These are phyloP conservation scores for Aphanoascus verrucosus DNA, from an alignment of 2,329 filamentous ascomycete genomes.

Conservation along the genomic window DNA sequence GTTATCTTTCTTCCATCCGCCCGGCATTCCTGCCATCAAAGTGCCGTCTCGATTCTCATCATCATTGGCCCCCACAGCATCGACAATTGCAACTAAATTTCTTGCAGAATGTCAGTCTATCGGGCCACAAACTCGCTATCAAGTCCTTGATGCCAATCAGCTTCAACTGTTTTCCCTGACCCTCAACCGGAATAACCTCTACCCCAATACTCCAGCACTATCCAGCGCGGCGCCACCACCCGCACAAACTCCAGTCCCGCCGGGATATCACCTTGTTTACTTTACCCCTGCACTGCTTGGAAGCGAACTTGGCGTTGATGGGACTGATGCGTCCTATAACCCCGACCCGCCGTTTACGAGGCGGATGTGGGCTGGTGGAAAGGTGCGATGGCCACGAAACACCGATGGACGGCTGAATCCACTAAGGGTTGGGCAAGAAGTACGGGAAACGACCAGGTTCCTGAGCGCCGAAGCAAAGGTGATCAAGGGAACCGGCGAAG, in stretches of 20 bases:
- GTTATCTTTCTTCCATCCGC: background rate
- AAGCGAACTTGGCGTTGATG: slow-evolving; percentile 46
- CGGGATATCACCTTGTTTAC: slow-evolving; percentile 53
- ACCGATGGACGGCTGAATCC: slow-evolving; percentile 26
- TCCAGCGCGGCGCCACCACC: slow-evolving; percentile 26
- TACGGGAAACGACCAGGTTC: slow-evolving; percentile 47
- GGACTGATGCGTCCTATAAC: slow-evolving; percentile 52
- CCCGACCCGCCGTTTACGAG: slow-evolving; percentile 50
- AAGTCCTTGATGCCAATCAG: slow-evolving; percentile 52
- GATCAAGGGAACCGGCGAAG: slow-evolving; percentile 44
- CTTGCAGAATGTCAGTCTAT: slow-evolving; percentile 34
- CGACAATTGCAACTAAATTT: slow-evolving; percentile 32
- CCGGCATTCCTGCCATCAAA: background rate
- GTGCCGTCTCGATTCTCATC: background rate
- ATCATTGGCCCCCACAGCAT: slow-evolving; percentile 18
- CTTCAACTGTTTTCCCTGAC: slow-evolving; percentile 52
- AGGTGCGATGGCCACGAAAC: slow-evolving; percentile 42
- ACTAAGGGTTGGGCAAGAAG: slow-evolving; percentile 46
- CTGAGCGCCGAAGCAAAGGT: slow-evolving; percentile 46
- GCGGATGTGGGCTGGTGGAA: slow-evolving; percentile 58
- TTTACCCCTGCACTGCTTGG: slow-evolving; percentile 51
- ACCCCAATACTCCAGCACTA: slow-evolving; percentile 31
- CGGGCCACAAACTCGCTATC: slow-evolving; percentile 36
- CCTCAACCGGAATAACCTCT: slow-evolving; percentile 41
- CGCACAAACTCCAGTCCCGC: slow-evolving; percentile 43